A percentile compares a stretch with the other conserved stretches of the same genome.
These are phyloP conservation scores for Penicillium maclennaniae DNA, from an alignment of 495 filamentous ascomycete species.

Conservation along the genomic window DNA sequence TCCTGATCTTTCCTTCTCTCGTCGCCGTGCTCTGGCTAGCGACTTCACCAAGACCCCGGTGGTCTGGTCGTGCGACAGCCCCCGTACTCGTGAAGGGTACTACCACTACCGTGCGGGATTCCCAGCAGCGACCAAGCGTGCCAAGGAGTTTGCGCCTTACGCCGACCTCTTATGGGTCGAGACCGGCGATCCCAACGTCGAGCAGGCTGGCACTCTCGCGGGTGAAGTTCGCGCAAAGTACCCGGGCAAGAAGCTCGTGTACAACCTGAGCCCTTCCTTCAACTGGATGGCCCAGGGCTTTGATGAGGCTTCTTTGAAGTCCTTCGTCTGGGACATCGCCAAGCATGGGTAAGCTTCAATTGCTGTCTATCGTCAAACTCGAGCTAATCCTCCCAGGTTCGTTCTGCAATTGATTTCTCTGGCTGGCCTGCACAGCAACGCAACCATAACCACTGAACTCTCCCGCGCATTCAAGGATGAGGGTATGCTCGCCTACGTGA, in stretches of 20 bases:
- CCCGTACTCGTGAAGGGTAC: conserved; percentile 90
- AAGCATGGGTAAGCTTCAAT: conserved; percentile 63
- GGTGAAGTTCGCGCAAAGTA: conserved; percentile 59
- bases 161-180: conserved; percentile 97
- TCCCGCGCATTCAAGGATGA: conserved; percentile 78
- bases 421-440: conserved; percentile 85
- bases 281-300: conserved; percentile 98
- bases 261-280: conserved; percentile 94
- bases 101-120: conserved; percentile 94
- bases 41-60: conserved; percentile 62
- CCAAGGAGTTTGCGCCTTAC: conserved; percentile 84
- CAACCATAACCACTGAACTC: conserved; percentile 81
- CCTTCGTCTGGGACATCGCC: conserved; percentile 94
- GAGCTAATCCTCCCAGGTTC: conserved; percentile 49
- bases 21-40: conserved; percentile 67
- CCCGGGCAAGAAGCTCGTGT: conserved; percentile 86
- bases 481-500: conserved; percentile 94
- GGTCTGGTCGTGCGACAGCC: conserved; percentile 84
- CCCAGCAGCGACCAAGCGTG: conserved; percentile 85
- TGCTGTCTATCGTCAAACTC: not conserved
- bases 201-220: conserved; percentile 70
- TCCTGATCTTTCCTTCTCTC: conserved; percentile 69
- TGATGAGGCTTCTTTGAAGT: conserved; percentile 68
- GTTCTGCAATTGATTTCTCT: conserved; percentile 90
- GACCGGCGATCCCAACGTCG: conserved; percentile 81